Base-by-base conservation (phyloP, 2,329 filamentous ascomycete genomes). In the Didymosphaeria variabile region DNA sequence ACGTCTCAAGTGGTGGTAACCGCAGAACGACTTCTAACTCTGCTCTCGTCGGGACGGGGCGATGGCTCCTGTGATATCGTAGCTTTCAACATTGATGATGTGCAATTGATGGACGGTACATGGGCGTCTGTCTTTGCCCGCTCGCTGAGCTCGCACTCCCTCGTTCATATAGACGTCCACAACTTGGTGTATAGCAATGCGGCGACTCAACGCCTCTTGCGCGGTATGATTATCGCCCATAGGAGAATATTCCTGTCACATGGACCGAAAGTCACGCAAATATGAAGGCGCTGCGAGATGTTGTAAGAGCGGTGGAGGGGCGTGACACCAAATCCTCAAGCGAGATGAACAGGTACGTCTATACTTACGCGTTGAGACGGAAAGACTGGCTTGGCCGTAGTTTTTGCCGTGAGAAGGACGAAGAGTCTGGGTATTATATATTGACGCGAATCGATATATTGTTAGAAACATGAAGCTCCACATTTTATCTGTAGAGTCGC, bases 121-220 rank as follows among this genome's bases (percentile, higher is more conserved):
- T 59, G 57, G 57, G 26, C 42, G 9, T 10, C 26, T 34, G 34
- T 59, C n/a, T 47, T 59, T 17, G 44, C 38, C 13, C 50, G 42
- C 23, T n/a, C 55, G 7, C n/a, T 47, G 5, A 21, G 10, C 10
- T 36, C 49, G n/a, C 13, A 26, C 23, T 38, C 57, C 5, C 42
- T 59, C 5, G 13, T 52, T 1, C 12, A 46, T 19, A n/a, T 59
- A 2, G 12, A 32, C 15, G 31, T 59, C 19, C 21, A 32, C 29
- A 40, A 59, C 10, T 31, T 59, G 2, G 31, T 34, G 13, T 59
- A 59, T 31, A 36, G n/a, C n/a, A 50, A 23, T 17, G 29, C 19
- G 57, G 57, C 29, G n/a, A 29, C 2, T 54, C 57, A 15, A 19
- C 49, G 2, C 36, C 47, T 23, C 44, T 38, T 47, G 19, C 29